Base-by-base conservation (phyloP, 2,329 filamentous ascomycete species). In the Thermochaetoides dissita region DNA sequence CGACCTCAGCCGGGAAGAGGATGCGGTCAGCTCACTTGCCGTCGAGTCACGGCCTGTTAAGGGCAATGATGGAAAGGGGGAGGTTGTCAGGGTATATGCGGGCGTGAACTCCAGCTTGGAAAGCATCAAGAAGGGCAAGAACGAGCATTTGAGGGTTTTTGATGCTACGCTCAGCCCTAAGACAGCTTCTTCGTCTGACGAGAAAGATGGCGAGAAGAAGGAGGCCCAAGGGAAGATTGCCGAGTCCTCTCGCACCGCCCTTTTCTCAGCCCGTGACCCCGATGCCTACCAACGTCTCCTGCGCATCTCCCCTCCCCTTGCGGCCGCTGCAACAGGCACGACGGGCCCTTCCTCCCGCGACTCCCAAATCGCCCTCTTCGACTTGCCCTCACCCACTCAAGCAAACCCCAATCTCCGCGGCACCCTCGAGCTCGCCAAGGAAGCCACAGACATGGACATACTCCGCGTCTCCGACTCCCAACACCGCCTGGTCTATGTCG, bases 21-120 rank as follows among this genome's bases (percentile, higher is more conserved):
- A 96, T 62, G 93, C 83, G 43, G 84, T 94, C 45, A 86, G 82
- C 50, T 88, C 83, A 42, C 69, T 95, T 39, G n/a, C n/a, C n/a
- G n/a, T n/a, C n/a, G n/a, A n/a, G n/a, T n/a, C n/a, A n/a, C n/a
- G n/a, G n/a, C n/a, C n/a, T n/a, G 85, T 79, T 35, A 75, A 81
- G 40, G 78, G 85, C 50, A 72, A 64, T 56, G 71, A 55, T 61
- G 73, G 66, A n/a, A 34, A 10, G 61, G 67, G 65, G 39, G 78
- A 70, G 53, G 64, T 57, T 40, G 73, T 74, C 6, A 58, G 73
- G 35, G 63, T 76, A 7, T 79, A 84, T 50, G 84, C 87, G 28
- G 87, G 87, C 41, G 80, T 94, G 63, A 95, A 94, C 60, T 87
- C 85, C 45, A 82, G 80, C 45, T 70, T 77, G 37, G 72, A 71